phyloP scores from a whole-genome alignment of 805 yeast species.

The Wickerhamiella vanderwaltii region DNA sequence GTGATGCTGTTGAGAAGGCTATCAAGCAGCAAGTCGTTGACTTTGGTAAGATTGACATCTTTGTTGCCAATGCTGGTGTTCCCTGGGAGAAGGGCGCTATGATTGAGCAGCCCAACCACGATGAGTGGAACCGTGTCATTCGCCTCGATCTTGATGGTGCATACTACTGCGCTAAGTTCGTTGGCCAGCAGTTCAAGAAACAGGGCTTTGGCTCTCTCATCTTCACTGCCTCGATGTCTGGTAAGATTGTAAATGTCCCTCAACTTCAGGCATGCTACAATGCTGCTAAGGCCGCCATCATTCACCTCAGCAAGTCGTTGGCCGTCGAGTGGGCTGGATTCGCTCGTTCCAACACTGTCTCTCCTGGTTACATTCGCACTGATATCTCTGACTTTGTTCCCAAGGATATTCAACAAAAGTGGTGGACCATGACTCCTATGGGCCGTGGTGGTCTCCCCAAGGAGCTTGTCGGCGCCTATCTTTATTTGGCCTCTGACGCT shows the following conservation, averaged over 20 bases:
- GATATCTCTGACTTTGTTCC: slow-evolving; percentile 45
- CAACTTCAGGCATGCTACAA: slow-evolving; percentile 78
- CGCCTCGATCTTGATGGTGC: slow-evolving; percentile 70
- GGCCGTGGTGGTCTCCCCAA: slow-evolving; percentile 65
- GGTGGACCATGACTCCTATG: slow-evolving; percentile 34
- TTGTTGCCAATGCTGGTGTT: slow-evolving; percentile 86
- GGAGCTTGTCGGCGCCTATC: slow-evolving; percentile 69
- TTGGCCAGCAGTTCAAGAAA: slow-evolving; percentile 61
- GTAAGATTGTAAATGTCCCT: slow-evolving; percentile 75
- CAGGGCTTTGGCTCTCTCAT: slow-evolving; percentile 72
- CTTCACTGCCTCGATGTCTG: slow-evolving; percentile 83
- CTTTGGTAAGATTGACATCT: slow-evolving; percentile 70
- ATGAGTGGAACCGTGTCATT: slow-evolving; percentile 62
- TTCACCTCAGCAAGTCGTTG: slow-evolving; percentile 62
- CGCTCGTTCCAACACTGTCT: slow-evolving; percentile 68
- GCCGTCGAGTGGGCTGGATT: slow-evolving; percentile 83
- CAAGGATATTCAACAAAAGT: slow-evolving; percentile 33
- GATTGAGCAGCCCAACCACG: slow-evolving; percentile 37
- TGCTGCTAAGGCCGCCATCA: slow-evolving; percentile 73
- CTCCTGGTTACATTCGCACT: slow-evolving; percentile 75
- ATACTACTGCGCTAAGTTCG: slow-evolving; percentile 64
- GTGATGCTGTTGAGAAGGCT: slow-evolving; percentile 38
- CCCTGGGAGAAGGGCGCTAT: slow-evolving; percentile 65
- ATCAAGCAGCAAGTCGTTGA: slow-evolving; percentile 45
- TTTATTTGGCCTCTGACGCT: slow-evolving; percentile 72